Conservation (phyloP, 768 basidiomycete genomes). For the Psilocybe tampanensis region DNA sequence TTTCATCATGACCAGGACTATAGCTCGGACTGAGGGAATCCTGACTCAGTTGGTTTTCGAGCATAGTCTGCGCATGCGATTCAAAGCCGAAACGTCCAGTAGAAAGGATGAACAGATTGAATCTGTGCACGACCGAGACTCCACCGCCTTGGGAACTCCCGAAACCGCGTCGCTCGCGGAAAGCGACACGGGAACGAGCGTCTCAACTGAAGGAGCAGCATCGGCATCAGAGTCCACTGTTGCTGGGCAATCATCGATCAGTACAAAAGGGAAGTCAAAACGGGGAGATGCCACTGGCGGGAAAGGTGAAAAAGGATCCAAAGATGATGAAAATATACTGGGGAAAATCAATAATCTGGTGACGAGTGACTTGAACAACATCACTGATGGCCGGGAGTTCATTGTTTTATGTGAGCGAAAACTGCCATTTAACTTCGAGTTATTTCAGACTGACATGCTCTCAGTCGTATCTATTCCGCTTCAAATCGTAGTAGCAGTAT, state of each 20-base stretch:
- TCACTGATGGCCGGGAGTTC: slow-evolving; percentile 28
- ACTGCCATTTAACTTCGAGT: slow-evolving; percentile 1
- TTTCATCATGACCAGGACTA: slow-evolving; percentile 46
- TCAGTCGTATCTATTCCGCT: slow-evolving; percentile 43
- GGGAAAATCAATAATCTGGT: slow-evolving; percentile 73
- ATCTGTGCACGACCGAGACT: not conserved
- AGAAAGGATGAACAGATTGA: not conserved
- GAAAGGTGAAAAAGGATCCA: not conserved
- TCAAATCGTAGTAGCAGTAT: slow-evolving; percentile 38
- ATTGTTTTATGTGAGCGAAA: slow-evolving; percentile 14
- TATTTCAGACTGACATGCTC: not conserved
- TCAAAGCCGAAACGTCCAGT: slow-evolving; percentile 24
- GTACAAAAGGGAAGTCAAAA: not conserved
- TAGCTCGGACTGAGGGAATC: slow-evolving; percentile 39
- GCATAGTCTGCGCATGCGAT: slow-evolving; percentile 57
- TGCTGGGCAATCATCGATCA: not conserved
- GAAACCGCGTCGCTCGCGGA: slow-evolving; percentile 7
- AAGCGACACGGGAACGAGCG: not conserved
- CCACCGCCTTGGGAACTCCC: slow-evolving; percentile 3
- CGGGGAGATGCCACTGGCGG: slow-evolving; percentile 1
- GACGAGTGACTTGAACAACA: slow-evolving; percentile 31
- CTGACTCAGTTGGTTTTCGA: slow-evolving; percentile 43
- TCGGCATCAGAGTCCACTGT: not conserved
- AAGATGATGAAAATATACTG: slow-evolving; percentile 45
- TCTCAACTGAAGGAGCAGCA: not conserved